These are phyloP conservation scores for Sutorius eximius DNA, from an alignment of 1,284 basidiomycete genomes.

Conservation along the genomic window DNA sequence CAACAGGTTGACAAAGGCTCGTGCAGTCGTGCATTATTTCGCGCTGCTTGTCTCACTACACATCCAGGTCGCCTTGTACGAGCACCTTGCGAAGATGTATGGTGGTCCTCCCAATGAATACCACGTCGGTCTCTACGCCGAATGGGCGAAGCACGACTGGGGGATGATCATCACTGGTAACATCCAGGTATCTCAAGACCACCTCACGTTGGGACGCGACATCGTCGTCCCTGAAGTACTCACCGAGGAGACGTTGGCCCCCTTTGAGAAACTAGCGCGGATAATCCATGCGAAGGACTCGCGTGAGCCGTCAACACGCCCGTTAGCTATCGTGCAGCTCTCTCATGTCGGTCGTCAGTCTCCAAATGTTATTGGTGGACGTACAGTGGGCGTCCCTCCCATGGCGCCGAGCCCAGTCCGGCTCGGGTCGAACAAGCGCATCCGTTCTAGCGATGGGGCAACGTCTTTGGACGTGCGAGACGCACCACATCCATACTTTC, in stretches of 20 bases:
- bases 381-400: constrained; percentile 57
- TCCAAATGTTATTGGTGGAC: constrained; percentile 68
- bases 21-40: not conserved
- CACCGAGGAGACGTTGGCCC: constrained; percentile 42
- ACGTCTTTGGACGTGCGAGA: not conserved
- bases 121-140: constrained; percentile 69
- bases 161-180: constrained; percentile 93
- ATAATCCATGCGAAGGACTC: constrained; percentile 46
- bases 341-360: constrained; percentile 89
- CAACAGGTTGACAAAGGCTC: constrained; percentile 51
- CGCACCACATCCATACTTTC: constrained; percentile 39
- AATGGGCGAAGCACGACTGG: constrained; percentile 81
- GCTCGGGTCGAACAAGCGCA: constrained; percentile 43
- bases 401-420: constrained; percentile 73
- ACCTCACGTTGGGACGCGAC: constrained; percentile 83
- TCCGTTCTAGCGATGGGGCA: constrained; percentile 6
- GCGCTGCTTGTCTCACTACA: not conserved
- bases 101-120: constrained; percentile 73
- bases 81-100: constrained; percentile 66
- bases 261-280: constrained; percentile 54
- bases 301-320: constrained; percentile 7
- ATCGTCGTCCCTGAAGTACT: constrained; percentile 57
- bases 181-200: constrained; percentile 70
- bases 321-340: constrained; percentile 77
- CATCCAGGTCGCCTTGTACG: constrained; percentile 78